Conservation (phyloP, 1,284 basidiomycete genomes). For the Heterobasidion parviporum region DNA sequence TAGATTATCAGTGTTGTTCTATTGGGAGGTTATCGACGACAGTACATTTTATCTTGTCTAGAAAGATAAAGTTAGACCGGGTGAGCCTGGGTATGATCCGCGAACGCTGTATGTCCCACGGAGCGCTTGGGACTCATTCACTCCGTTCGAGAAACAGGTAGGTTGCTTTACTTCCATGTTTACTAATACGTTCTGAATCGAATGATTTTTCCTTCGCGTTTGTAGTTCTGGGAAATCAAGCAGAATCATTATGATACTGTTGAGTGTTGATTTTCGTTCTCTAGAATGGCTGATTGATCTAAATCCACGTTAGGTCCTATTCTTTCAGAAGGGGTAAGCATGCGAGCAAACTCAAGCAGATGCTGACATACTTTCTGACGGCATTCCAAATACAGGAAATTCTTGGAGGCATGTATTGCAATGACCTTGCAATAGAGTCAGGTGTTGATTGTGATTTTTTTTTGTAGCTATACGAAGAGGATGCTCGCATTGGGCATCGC, state of each 20-base stretch:
- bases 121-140: slow-evolving; percentile 78
- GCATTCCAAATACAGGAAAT: slow-evolving; percentile 38
- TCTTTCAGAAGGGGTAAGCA: slow-evolving; percentile 92
- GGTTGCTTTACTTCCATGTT: slow-evolving; percentile 9
- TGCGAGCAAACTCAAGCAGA: slow-evolving; percentile 14
- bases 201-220: neutral
- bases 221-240: slow-evolving; percentile 94
- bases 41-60: slow-evolving; percentile 20
- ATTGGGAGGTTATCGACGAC: neutral
- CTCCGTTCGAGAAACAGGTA: slow-evolving; percentile 92
- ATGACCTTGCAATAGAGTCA: neutral
- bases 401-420: slow-evolving; percentile 44
- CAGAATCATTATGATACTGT: slow-evolving; percentile 91
- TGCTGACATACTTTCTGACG: neutral
- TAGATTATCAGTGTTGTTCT: slow-evolving; percentile 2
- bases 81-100: slow-evolving; percentile 87
- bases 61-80: slow-evolving; percentile 80
- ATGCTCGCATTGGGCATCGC: slow-evolving; percentile 84
- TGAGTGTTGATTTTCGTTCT: slow-evolving; percentile 9
- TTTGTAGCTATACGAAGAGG: slow-evolving; percentile 87
- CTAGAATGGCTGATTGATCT: slow-evolving; percentile 7
- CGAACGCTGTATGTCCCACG: slow-evolving; percentile 82
- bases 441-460: slow-evolving; percentile 8
- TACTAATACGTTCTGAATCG: neutral
- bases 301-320: slow-evolving; percentile 54